These are phyloP conservation scores for Lodderomyces parapsilosis DNA, from an alignment of 1,139 yeast species.

Conservation along the genomic window DNA sequence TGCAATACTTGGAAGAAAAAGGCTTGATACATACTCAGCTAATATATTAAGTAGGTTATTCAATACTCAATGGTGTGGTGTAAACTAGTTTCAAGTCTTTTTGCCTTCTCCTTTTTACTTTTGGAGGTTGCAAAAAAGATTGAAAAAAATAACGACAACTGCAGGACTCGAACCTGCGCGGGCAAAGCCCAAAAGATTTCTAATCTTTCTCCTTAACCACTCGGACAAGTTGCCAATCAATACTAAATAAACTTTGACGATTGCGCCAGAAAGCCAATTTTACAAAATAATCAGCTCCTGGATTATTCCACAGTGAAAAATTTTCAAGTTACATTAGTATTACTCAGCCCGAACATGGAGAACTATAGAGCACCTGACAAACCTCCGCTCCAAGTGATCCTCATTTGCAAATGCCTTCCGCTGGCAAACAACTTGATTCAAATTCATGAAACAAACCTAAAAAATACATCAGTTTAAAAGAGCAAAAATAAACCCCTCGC, in stretches of 20 bases:
- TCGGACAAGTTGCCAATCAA: constrained; percentile 15
- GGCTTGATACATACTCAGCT: constrained; percentile 14
- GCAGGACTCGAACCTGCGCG: constrained; percentile 63
- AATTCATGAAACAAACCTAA: too few relatives aligned
- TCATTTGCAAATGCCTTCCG: too few relatives aligned
- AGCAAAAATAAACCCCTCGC: too few relatives aligned
- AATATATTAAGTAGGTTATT: constrained; percentile 13
- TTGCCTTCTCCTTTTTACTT: too few relatives aligned
- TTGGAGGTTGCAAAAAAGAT: constrained; percentile 19
- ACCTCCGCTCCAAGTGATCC: too few relatives aligned
- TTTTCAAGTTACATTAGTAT: too few relatives aligned
- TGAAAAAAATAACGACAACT: constrained; percentile 37
- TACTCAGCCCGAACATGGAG: too few relatives aligned
- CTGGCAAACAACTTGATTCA: too few relatives aligned
- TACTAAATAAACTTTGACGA: neutral
- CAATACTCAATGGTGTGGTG: too few relatives aligned
- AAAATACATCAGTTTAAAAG: too few relatives aligned
- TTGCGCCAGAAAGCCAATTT: neutral
- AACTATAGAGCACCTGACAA: too few relatives aligned
- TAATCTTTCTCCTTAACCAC: constrained; percentile 51
- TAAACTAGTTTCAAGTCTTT: too few relatives aligned
- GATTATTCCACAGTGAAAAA: neutral
- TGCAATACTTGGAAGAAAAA: constrained; percentile 32
- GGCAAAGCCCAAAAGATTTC: constrained; percentile 60
- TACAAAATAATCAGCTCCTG: neutral